phyloP scores from a whole-genome alignment of 345 rosid species.

The Ceriops zippeliana region DNA sequence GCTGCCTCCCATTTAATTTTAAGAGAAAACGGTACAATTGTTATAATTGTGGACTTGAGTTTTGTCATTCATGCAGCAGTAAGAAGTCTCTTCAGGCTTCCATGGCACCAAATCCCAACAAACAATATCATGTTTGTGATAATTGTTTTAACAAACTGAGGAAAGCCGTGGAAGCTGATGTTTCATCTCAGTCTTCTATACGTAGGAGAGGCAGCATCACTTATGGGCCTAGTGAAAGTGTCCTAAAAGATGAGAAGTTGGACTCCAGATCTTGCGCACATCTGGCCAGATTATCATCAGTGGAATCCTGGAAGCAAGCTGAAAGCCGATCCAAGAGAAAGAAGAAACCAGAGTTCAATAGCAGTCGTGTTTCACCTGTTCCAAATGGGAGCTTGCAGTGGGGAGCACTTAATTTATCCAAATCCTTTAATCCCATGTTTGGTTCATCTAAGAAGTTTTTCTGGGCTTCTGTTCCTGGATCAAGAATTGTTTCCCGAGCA shows the following conservation, averaged over 20 bases:
- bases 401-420: conserved; percentile 72
- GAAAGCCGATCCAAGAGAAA: conserved; percentile 71
- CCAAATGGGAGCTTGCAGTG: conserved; percentile 86
- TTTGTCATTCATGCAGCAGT: conserved; percentile 91
- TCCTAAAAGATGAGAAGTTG: conserved; percentile 77
- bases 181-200: conserved; percentile 60
- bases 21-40: conserved; percentile 76
- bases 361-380: conserved; percentile 95
- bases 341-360: conserved; percentile 83
- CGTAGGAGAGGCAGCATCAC: conserved; percentile 75
- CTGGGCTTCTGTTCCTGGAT: conserved; percentile 99
- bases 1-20: conserved; percentile 88
- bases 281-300: conserved; percentile 75
- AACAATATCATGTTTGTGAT: conserved; percentile 90
- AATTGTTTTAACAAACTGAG: conserved; percentile 74
- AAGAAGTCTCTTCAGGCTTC: conserved; percentile 90
- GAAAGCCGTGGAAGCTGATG: conserved; percentile 65
- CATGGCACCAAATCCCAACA: conserved; percentile 96
- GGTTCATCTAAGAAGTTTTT: conserved; percentile 94
- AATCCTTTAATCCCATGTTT: conserved; percentile 79
- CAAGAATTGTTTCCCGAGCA: conserved; percentile 96
- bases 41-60: conserved; percentile 83
- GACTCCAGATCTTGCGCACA: conserved; percentile 74
- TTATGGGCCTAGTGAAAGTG: conserved; percentile 49
- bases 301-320: conserved; percentile 78